These are phyloP conservation scores for Zizania latifolia DNA, from an alignment of 176 grass and related monocot genomes.

Conservation along the genomic window DNA sequence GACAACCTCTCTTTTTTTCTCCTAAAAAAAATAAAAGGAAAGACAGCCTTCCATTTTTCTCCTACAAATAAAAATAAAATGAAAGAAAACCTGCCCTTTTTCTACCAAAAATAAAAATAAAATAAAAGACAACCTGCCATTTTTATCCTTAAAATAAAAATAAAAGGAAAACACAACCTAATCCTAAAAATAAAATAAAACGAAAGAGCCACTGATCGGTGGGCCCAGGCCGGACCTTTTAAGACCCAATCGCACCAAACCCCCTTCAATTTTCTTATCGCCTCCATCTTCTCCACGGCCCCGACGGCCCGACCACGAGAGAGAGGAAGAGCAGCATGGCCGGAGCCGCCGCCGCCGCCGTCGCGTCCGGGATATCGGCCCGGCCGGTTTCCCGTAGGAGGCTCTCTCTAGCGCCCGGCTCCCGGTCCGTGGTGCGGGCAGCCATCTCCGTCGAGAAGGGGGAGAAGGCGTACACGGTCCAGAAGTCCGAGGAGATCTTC, in stretches of 20 bases:
- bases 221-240: neutral
- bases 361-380: conserved; percentile 3
- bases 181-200: too few species aligned
- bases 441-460: conserved; percentile 61
- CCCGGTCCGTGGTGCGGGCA: conserved; percentile 29
- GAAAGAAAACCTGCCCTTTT: neutral
- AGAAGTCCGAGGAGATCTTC: conserved; percentile 86
- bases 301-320: neutral
- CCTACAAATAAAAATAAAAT: too few species aligned
- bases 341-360: neutral
- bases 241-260: conserved; percentile 3
- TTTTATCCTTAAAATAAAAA: too few species aligned
- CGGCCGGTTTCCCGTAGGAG: neutral
- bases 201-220: neutral
- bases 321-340: neutral
- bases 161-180: too few species aligned
- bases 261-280: neutral
- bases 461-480: conserved; percentile 43
- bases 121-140: too few species aligned
- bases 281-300: neutral
- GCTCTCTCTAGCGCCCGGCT: neutral
- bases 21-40: too few species aligned
- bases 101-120: too few species aligned
- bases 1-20: too few species aligned
- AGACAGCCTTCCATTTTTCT: too few species aligned